A percentile compares a stretch with the other conserved stretches of the same genome.
Conservation (phyloP, 1,139 yeast genomes). For the Candida frijolesensis region DNA sequence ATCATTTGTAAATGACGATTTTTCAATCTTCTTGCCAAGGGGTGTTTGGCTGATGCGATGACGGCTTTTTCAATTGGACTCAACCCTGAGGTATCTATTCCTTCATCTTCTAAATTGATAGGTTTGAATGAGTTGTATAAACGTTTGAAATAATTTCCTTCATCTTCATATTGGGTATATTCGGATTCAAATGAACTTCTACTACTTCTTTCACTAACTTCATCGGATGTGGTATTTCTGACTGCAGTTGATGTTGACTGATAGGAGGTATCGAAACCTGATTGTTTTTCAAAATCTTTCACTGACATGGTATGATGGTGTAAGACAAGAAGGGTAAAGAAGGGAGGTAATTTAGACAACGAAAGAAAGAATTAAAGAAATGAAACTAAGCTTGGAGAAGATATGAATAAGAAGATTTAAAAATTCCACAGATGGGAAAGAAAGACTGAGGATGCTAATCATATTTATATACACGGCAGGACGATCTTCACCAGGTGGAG, state of each 20-base stretch:
- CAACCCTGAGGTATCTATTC: slow-evolving; percentile 31
- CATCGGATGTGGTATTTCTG: neutral
- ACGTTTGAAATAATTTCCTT: slow-evolving; percentile 5
- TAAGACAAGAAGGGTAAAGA: too few relatives aligned
- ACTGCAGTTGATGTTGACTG: neutral
- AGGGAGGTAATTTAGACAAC: too few relatives aligned
- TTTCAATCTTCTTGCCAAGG: slow-evolving; percentile 38
- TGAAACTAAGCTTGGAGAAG: neutral
- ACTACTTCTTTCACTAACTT: neutral
- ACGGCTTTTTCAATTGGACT: slow-evolving; percentile 39
- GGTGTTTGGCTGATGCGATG: slow-evolving; percentile 41
- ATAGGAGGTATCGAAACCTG: neutral
- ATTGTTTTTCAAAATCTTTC: slow-evolving; percentile 10
- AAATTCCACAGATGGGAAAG: neutral
- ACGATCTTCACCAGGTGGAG: too few relatives aligned
- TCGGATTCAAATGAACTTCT: slow-evolving; percentile 4
- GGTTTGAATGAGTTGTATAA: slow-evolving; percentile 43
- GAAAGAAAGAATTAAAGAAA: neutral
- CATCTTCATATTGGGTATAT: neutral
- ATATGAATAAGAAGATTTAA: too few relatives aligned
- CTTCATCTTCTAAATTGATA: slow-evolving; percentile 42
- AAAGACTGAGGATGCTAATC: too few relatives aligned
- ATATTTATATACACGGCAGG: too few relatives aligned
- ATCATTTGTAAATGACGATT: slow-evolving; percentile 48
- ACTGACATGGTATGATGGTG: neutral